These are phyloP conservation scores for Hymenoscyphus occultus DNA, from an alignment of 2,329 filamentous ascomycete genomes.

Conservation along the genomic window DNA sequence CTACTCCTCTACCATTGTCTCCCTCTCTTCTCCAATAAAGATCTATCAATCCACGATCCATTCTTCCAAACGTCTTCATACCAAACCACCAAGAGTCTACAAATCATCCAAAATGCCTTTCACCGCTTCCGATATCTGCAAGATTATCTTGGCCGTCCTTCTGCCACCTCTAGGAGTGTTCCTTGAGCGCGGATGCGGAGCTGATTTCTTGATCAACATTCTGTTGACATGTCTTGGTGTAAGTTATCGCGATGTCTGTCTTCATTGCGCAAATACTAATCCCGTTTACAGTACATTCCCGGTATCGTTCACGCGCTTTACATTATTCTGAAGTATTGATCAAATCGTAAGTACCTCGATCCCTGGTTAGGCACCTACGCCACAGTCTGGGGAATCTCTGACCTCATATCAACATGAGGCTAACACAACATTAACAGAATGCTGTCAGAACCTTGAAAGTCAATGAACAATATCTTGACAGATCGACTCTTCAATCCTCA, in stretches of 20 bases:
- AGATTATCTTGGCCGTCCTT: constrained; percentile 84
- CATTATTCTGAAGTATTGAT: constrained; percentile 87
- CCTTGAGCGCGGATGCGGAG: constrained; percentile 84
- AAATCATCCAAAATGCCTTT: constrained; percentile 47
- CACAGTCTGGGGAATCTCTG: constrained; percentile 6
- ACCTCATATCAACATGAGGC: neutral
- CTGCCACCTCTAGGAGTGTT: constrained; percentile 90
- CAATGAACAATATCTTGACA: neutral
- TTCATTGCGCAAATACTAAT: neutral
- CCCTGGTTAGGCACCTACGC: neutral
- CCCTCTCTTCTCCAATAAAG: neutral
- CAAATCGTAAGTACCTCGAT: constrained; percentile 4
- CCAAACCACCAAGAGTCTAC: neutral
- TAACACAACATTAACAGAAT: constrained; percentile 4
- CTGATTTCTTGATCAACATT: constrained; percentile 90
- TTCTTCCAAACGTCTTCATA: neutral
- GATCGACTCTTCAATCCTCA: neutral
- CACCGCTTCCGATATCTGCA: constrained; percentile 66
- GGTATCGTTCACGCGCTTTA: constrained; percentile 16
- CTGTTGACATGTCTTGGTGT: constrained; percentile 79
- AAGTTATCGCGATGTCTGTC: constrained; percentile 40
- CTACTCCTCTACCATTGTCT: neutral
- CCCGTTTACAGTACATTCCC: constrained; percentile 11
- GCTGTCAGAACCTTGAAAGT: neutral
- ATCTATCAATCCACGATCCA: neutral